Evolutionary conservation across 495 filamentous ascomycete genomes (phyloP).

Genomic region (Xylaria nigripes): DNA sequence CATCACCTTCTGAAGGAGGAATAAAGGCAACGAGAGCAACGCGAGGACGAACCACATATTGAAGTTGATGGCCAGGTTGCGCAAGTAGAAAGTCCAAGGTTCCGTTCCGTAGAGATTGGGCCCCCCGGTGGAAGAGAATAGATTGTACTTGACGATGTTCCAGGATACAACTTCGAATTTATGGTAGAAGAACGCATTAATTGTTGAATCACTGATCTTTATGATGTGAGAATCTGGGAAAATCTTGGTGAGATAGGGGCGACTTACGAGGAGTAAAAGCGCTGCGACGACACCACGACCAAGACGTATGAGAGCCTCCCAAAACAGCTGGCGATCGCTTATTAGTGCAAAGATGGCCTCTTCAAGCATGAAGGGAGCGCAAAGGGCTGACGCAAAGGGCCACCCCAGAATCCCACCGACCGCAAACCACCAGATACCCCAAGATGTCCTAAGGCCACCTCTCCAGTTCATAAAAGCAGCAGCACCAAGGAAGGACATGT

Average conservation of each 20-base stretch:
- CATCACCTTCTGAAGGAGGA: constrained; percentile 40
- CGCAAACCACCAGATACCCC: constrained; percentile 87
- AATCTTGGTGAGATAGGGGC: background rate
- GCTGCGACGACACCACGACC: constrained; percentile 59
- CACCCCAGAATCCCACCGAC: constrained; percentile 85
- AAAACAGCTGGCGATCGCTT: constrained; percentile 47
- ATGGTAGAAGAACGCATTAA: constrained; percentile 78
- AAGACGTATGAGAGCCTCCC: constrained; percentile 48
- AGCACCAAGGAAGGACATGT: constrained; percentile 77
- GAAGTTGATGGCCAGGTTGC: constrained; percentile 90
- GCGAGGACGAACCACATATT: constrained; percentile 88
- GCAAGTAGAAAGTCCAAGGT: constrained; percentile 93
- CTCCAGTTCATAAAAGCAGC: constrained; percentile 83
- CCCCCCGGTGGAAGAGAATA: constrained; percentile 72
- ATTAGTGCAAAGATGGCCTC: constrained; percentile 57
- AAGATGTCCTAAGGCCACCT: constrained; percentile 62
- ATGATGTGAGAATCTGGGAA: constrained; percentile 14
- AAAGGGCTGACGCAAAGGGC: constrained; percentile 84
- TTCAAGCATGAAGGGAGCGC: constrained; percentile 73
- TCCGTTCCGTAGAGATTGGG: constrained; percentile 95
- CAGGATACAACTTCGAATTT: constrained; percentile 70
- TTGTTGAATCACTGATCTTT: constrained; percentile 40
- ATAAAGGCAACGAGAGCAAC: constrained; percentile 58
- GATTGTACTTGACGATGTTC: constrained; percentile 94
- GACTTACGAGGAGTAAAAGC: constrained; percentile 61